Evolutionary conservation across 768 basidiomycete species (phyloP), one percentile per base, ranked within the genome.

Genomic region (Coprinopsis cinerea): DNA sequence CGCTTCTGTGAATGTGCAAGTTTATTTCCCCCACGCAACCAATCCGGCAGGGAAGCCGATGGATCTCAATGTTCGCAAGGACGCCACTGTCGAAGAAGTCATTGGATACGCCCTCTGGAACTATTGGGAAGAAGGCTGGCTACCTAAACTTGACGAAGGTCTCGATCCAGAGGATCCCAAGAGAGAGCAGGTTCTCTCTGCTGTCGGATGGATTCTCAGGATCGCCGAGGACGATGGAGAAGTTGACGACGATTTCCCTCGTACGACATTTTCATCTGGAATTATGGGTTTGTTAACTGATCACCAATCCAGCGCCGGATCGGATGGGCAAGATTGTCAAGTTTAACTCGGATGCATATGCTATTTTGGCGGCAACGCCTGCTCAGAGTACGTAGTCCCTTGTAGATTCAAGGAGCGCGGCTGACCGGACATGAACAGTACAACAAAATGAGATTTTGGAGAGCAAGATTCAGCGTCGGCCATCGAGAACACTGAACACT

Each of bases 221-320:
- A 92, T 98, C 48, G 89, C 92, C 1, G 96, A 99, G 59, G 90
- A 93, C 39, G 94, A 98, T 63, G 96, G 96, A 14, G 95, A 97
- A 64, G 92, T 98, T 0, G 96, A 99, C 62, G 96, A 97, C 63
- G 96, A 99, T 69, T 98, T 94, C 61, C 96, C 95, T 20, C 88
- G 94, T 95, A 64, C 58, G 89, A 74, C 15, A 18, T 26, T 36
- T 36, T 27, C 14, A 15, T 28, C 23, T 6, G 18, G 3, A 4
- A 27, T 40, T 18, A 51, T 18, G 44, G 46, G 25, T 54, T 56
- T 51, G 51, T 7, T 49, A 48, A 25, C 22, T 37, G 44, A n/a
- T 24, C 32, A 47, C 17, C 23, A 17, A 10, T 22, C 18, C 55
- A 95, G 95, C 95, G 0, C 88, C 94, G 7, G 96, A 97, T 64